Base-by-base conservation (phyloP, 2,329 filamentous ascomycete species). In the Calonectria crousiana region DNA sequence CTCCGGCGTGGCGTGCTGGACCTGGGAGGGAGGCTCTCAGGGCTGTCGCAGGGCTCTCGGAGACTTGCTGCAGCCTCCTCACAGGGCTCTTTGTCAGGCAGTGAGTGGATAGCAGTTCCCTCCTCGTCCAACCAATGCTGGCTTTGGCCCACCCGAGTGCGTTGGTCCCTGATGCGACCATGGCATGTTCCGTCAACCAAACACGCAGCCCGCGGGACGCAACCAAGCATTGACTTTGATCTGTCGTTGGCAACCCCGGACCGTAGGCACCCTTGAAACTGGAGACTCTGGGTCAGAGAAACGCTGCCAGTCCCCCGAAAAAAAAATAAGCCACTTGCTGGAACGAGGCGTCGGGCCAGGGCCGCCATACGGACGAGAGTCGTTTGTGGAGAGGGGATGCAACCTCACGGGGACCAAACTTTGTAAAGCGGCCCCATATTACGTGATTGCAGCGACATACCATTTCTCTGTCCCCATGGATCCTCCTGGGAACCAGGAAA, bases 201-300 rank as follows among this genome's bases (percentile, higher is more conserved):
- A 38, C 62, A 52, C 47, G 66, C 66, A 66, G 23, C 51, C 47
- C 41, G 52, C 67, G 67, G 51, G 51, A 67, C 53, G 36, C 66
- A 69, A 67, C 53, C 53, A 58, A 69, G 77, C 74, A 72, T 76
- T 28, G 77, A 65, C 74, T 76, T 69, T 64, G 74, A 74, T 67
- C 67, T 69, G 64, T 56, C 67, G 51, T 74, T 71, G 51, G 51
- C 51, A 32, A 70, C 68, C 67, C 34, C 32, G 53, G 32, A 23
- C 67, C 44, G 53, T 71, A 72, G 75, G 52, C 67, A 69, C 18
- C 68, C 58, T 62, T 62, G 67, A 70, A 70, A 70, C 68, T 36
- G 68, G 26, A 30, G 44, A 44, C 58, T 18, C 44, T 32, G 32
- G 30, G 51, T 30, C 20, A 56, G 44, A 64, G 41, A 51, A 69